phyloP scores from a whole-genome alignment of 352 stramenopile species.

The Vaucheria bursata region DNA sequence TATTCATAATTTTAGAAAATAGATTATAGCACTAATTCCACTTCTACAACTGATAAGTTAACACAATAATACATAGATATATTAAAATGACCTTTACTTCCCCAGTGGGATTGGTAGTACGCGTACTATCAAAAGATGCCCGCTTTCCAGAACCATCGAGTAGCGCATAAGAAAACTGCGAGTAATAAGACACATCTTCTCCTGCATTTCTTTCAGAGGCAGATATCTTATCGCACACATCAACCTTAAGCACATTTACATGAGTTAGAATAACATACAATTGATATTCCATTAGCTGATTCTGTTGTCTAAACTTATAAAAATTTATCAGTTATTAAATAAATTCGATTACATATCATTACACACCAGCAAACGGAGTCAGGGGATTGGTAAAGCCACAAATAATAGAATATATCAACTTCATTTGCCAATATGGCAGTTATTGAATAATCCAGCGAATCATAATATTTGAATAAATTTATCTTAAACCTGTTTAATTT shows the following conservation, averaged over 20 bases:
- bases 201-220: conserved; percentile 54
- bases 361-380: background rate
- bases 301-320: too few species aligned
- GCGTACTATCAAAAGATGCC: conserved; percentile 42
- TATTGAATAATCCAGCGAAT: too few species aligned
- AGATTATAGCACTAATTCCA: conserved; percentile 13
- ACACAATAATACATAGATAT: background rate
- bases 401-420: too few species aligned
- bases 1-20: background rate
- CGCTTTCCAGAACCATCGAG: conserved; percentile 42
- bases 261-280: too few species aligned
- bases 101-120: conserved; percentile 47
- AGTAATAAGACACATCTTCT: conserved; percentile 59
- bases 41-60: background rate
- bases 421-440: too few species aligned
- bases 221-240: conserved; percentile 82
- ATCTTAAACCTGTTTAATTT: conserved; percentile 55
- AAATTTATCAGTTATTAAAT: background rate
- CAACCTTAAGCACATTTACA: conserved; percentile 55
- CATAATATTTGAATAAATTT: background rate
- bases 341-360: background rate
- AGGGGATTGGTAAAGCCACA: too few species aligned
- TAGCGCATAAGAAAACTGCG: conserved; percentile 48
- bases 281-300: too few species aligned
- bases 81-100: conserved; percentile 47